These are phyloP conservation scores for Striga asiatica DNA, from an alignment of 257 asterid species.

Conservation along the genomic window DNA sequence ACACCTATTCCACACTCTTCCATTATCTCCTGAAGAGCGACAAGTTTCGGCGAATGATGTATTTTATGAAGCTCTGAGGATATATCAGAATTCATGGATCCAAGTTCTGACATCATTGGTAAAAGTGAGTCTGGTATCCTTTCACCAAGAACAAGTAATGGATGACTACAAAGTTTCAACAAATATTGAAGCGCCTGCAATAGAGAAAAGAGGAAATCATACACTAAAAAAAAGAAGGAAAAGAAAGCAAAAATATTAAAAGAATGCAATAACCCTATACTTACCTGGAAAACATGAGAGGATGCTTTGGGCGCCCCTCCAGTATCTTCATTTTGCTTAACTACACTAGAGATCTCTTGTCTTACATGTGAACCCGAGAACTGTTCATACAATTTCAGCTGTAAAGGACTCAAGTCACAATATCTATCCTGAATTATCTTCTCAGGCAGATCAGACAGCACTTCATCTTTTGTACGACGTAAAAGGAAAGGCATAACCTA, in stretches of 20 bases:
- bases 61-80: constrained; percentile 75
- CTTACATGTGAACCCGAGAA: constrained; percentile 92
- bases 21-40: constrained; percentile 95
- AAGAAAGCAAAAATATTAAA: neutral
- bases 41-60: constrained; percentile 91
- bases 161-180: constrained; percentile 97
- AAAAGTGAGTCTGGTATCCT: constrained; percentile 65
- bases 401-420: constrained; percentile 94
- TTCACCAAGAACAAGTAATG: constrained; percentile 81
- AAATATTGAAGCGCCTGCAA: constrained; percentile 94
- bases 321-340: constrained; percentile 61
- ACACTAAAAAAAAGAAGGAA: neutral
- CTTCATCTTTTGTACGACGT: constrained; percentile 97
- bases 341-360: constrained; percentile 76
- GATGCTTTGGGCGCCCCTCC: constrained; percentile 76
- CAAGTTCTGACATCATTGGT: constrained; percentile 58
- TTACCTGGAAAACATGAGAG: constrained; percentile 97
- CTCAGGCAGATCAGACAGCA: constrained; percentile 92
- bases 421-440: constrained; percentile 97
- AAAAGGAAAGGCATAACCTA: constrained; percentile 98
- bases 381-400: constrained; percentile 77
- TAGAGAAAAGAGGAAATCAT: constrained; percentile 17
- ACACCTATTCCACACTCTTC: constrained; percentile 99
- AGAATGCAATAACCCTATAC: constrained; percentile 1
- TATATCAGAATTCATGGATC: constrained; percentile 54